A percentile compares a stretch with the other conserved stretches of the same genome.
phyloP scores from a whole-genome alignment of 2,329 filamentous ascomycete genomes.

The Penicillium capsulatum region DNA sequence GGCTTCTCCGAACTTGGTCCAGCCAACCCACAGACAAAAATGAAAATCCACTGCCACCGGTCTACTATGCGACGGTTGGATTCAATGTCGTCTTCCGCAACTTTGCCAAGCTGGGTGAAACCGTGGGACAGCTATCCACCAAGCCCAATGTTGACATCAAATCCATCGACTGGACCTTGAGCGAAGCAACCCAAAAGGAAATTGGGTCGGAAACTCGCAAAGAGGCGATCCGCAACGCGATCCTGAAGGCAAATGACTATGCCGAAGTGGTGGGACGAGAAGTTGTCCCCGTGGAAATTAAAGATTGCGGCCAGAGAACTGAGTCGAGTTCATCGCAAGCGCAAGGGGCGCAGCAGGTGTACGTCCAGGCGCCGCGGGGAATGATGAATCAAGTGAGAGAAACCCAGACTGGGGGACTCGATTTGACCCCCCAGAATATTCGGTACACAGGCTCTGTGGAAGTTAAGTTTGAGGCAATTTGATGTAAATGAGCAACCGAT shows the following conservation, averaged over 20 bases:
- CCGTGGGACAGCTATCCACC: constrained; percentile 15
- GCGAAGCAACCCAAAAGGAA: constrained; percentile 16
- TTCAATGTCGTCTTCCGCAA: constrained; percentile 24
- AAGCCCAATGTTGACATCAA: constrained; percentile 21
- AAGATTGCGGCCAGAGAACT: constrained; percentile 1
- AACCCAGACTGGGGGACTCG: too few relatives aligned
- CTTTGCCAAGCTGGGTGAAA: constrained; percentile 19
- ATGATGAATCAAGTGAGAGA: too few relatives aligned
- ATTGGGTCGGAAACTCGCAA: constrained; percentile 21
- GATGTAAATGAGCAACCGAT: background rate
- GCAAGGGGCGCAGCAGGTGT: background rate
- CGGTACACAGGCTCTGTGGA: constrained; percentile 7
- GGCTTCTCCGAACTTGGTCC: constrained; percentile 9
- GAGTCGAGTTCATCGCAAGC: too few relatives aligned
- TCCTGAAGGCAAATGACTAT: constrained; percentile 23
- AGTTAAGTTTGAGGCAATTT: constrained; percentile 5
- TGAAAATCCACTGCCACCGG: constrained; percentile 1
- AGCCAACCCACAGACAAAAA: constrained; percentile 1
- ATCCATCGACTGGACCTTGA: constrained; percentile 24
- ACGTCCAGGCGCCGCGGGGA: too few relatives aligned
- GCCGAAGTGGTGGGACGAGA: constrained; percentile 18
- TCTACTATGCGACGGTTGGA: constrained; percentile 16
- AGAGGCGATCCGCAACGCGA: constrained; percentile 23
- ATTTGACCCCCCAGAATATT: constrained; percentile 12
- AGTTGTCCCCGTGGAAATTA: constrained; percentile 16